Conservation (phyloP, 2,329 filamentous ascomycete species). For the Alternaria panax region DNA sequence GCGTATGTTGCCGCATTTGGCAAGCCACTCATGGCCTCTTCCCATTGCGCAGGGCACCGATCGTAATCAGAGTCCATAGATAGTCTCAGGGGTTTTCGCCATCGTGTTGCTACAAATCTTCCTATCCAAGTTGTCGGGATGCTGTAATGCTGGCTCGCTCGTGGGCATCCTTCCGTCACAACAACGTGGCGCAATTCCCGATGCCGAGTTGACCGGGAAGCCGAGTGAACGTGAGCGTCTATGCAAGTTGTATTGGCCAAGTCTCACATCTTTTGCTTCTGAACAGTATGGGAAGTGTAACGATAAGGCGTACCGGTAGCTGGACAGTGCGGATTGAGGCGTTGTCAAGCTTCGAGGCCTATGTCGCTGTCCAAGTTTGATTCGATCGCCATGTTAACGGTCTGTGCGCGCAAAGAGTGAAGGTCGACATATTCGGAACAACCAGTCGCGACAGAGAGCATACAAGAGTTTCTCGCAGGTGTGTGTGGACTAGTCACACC, state of each 20-base stretch:
- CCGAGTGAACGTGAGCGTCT: conserved; percentile 20
- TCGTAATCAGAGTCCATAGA: conserved; percentile 14
- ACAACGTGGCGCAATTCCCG: conserved; percentile 34
- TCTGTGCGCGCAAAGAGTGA: conserved; percentile 19
- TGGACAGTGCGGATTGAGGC: conserved; percentile 5
- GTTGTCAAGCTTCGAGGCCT: conserved; percentile 11
- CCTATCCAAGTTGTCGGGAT: conserved; percentile 26
- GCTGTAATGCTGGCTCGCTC: conserved; percentile 21
- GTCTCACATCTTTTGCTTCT: conserved; percentile 11
- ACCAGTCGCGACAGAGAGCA: conserved; percentile 6
- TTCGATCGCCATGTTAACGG: conserved; percentile 12
- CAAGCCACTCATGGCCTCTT: conserved; percentile 1
- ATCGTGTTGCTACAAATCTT: conserved; percentile 13
- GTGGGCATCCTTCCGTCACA: conserved; percentile 29
- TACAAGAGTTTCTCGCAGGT: conserved; percentile 1
- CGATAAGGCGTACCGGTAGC: conserved; percentile 2
- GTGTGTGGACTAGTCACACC: not conserved
- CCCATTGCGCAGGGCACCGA: conserved; percentile 20
- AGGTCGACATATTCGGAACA: conserved; percentile 21
- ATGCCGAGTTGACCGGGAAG: conserved; percentile 19
- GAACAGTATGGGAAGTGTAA: not conserved
- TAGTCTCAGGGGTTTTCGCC: conserved; percentile 21
- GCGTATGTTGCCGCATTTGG: not conserved
- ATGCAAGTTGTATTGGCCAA: conserved; percentile 28
- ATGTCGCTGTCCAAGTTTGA: conserved; percentile 29